Percentiles rank a stretch among this genome's conserved stretches.
These are phyloP conservation scores for Pezicula radicicola DNA, from an alignment of 2,329 filamentous ascomycete genomes.

Conservation along the genomic window DNA sequence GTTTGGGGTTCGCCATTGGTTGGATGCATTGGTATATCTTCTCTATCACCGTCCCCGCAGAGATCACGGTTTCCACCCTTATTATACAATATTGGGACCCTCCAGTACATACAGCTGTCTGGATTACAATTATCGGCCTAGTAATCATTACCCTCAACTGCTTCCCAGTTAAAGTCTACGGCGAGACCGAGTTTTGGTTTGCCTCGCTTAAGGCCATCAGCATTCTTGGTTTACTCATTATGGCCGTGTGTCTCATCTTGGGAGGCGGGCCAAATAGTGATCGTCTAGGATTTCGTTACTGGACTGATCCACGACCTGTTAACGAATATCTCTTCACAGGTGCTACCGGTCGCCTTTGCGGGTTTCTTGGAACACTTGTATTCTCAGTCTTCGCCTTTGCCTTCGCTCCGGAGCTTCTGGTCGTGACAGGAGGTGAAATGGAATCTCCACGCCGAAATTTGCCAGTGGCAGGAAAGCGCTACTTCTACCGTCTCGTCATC, in stretches of 20 bases:
- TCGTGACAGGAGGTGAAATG: conserved; percentile 57
- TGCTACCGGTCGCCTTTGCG: conserved; percentile 46
- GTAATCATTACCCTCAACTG: conserved; percentile 36
- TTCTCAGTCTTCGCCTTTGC: conserved; percentile 47
- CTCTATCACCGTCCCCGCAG: conserved; percentile 31
- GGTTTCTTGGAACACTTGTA: conserved; percentile 44
- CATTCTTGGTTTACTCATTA: conserved; percentile 20
- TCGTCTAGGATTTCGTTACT: conserved; percentile 40
- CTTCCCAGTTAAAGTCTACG: conserved; percentile 53
- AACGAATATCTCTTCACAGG: conserved; percentile 37
- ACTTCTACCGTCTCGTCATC: conserved; percentile 59
- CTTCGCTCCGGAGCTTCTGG: conserved; percentile 48
- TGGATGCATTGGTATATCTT: conserved; percentile 28
- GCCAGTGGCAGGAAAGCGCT: conserved; percentile 56
- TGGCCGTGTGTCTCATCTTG: conserved; percentile 21
- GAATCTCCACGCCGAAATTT: conserved; percentile 54
- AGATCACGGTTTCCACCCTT: conserved; percentile 38
- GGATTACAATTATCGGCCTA: conserved; percentile 36
- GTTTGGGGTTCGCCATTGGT: conserved; percentile 41
- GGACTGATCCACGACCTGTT: conserved; percentile 44
- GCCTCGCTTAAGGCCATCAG: conserved; percentile 28
- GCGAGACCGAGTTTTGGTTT: conserved; percentile 55
- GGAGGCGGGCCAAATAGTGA: conserved; percentile 29
- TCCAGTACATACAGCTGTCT: conserved; percentile 37
- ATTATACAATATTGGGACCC: conserved; percentile 41